Percentiles rank a stretch among this genome's conserved stretches.
These are phyloP conservation scores for Telfairia occidentalis DNA, from an alignment of 331 rosid genomes.

Conservation along the genomic window DNA sequence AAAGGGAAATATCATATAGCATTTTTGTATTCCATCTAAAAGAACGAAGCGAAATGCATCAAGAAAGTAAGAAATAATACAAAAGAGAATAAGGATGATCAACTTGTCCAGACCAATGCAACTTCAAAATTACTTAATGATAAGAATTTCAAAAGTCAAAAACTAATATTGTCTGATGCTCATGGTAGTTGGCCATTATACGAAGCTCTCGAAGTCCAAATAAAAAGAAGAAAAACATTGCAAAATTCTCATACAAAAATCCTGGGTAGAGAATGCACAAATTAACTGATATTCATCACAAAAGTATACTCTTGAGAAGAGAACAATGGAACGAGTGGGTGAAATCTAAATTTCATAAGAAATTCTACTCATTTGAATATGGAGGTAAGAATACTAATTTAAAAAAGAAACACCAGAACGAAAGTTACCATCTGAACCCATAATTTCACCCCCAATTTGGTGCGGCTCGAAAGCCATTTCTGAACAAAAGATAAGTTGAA, in stretches of 20 bases:
- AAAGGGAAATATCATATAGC: too few relatives aligned
- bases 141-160: neutral
- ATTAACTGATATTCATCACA: neutral
- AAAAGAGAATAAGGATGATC: neutral
- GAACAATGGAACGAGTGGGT: neutral
- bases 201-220: neutral
- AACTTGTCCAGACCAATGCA: neutral
- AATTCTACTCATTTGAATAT: neutral
- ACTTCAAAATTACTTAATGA: neutral
- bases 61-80: neutral
- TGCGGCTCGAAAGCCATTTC: slow-evolving; percentile 19
- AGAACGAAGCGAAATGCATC: too few relatives aligned
- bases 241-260: neutral
- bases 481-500: slow-evolving; percentile 11
- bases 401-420: neutral
- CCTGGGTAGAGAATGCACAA: neutral
- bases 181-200: neutral
- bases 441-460: slow-evolving; percentile 23
- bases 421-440: slow-evolving; percentile 29
- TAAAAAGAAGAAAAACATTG: neutral
- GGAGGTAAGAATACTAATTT: slow-evolving; percentile 9
- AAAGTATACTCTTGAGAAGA: neutral
- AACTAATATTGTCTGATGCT: neutral
- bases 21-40: too few relatives aligned
- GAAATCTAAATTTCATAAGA: neutral